Percentiles rank a stretch among this genome's conserved stretches.
phyloP scores from a whole-genome alignment of 2,329 filamentous ascomycete genomes.

The Claviceps fusiformis region DNA sequence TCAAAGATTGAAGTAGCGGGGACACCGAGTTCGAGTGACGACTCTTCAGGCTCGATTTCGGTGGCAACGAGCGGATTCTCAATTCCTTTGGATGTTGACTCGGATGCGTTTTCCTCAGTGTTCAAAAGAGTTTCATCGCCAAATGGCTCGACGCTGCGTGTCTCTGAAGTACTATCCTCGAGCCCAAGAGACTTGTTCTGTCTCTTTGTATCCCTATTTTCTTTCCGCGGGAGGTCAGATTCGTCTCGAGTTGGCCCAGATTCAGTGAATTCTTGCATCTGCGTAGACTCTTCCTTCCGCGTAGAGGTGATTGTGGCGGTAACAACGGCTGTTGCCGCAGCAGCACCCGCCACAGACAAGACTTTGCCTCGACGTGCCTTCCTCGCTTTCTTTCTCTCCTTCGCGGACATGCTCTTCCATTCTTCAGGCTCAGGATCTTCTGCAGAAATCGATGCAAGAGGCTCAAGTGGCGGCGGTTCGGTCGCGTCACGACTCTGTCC shows the following conservation, averaged over 20 bases:
- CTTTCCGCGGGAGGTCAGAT: slow-evolving; percentile 7
- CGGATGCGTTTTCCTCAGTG: not conserved
- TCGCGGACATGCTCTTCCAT: slow-evolving; percentile 7
- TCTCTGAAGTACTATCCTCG: not conserved
- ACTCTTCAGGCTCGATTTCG: not conserved
- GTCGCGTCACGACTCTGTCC: slow-evolving; percentile 3
- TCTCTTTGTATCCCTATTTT: slow-evolving; percentile 10
- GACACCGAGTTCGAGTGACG: not conserved
- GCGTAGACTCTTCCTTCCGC: slow-evolving; percentile 1
- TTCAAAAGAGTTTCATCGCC: not conserved
- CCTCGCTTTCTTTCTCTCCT: slow-evolving; percentile 10
- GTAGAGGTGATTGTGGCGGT: slow-evolving; percentile 1
- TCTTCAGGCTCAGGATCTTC: slow-evolving; percentile 9
- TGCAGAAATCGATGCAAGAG: not conserved
- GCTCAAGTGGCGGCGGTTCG: slow-evolving; percentile 3
- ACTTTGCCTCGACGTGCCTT: slow-evolving; percentile 11
- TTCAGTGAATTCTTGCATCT: slow-evolving; percentile 4
- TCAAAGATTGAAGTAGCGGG: not conserved
- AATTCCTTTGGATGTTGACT: not conserved
- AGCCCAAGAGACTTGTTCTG: slow-evolving; percentile 7
- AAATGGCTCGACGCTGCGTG: not conserved
- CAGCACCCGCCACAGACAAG: slow-evolving; percentile 1
- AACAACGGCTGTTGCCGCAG: slow-evolving; percentile 1
- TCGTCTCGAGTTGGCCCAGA: slow-evolving; percentile 3
- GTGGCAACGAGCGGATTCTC: not conserved